Evolutionary conservation across 2,329 filamentous ascomycete genomes (phyloP).

Genomic region (Hypoxylon sp.): DNA sequence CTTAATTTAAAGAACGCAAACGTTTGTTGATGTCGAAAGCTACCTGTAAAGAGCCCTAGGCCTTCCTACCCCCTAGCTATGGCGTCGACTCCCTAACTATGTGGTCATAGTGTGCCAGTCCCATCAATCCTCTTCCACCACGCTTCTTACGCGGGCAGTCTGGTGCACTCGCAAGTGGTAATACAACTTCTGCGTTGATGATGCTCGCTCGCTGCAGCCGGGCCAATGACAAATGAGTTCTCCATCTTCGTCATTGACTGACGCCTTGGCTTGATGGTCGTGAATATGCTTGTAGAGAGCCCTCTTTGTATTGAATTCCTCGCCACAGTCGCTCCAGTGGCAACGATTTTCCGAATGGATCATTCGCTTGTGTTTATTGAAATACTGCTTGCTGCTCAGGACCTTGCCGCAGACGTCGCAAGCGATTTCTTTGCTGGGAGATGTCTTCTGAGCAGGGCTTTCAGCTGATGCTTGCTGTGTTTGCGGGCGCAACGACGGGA

Average conservation of each 20-base stretch:
- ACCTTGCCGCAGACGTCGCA: neutral
- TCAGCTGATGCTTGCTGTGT: neutral
- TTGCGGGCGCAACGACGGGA: neutral
- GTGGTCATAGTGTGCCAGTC: too few relatives aligned
- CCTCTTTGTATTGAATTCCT: neutral
- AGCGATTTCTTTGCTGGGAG: neutral
- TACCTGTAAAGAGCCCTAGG: too few relatives aligned
- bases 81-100: too few relatives aligned
- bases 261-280: neutral
- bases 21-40: too few relatives aligned
- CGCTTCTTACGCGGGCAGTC: too few relatives aligned
- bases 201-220: neutral
- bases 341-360: neutral
- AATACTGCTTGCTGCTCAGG: neutral
- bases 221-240: neutral
- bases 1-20: too few relatives aligned
- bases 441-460: too few relatives aligned
- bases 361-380: neutral
- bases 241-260: neutral
- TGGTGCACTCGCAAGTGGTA: too few relatives aligned
- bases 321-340: neutral
- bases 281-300: neutral
- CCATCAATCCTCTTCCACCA: too few relatives aligned
- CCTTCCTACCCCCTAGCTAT: too few relatives aligned
- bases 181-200: too few relatives aligned